phyloP scores from a whole-genome alignment of 2,329 filamentous ascomycete species.

The Thelonectria rubi region DNA sequence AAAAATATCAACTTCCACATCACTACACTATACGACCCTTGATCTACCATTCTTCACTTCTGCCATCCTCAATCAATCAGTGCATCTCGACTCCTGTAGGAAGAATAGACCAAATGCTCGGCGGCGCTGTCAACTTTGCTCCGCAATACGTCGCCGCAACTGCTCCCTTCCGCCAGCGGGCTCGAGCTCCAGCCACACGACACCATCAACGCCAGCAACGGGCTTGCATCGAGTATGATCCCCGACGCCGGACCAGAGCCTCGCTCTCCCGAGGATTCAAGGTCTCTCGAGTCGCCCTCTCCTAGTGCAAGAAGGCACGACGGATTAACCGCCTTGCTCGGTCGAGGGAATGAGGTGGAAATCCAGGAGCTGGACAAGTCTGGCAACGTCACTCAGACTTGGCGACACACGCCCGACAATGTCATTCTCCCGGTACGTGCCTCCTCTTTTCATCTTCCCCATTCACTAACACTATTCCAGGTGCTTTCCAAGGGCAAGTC shows the following conservation, averaged over 20 bases:
- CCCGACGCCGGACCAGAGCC: neutral
- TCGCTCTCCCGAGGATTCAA: neutral
- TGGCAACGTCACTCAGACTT: slow-evolving; percentile 47
- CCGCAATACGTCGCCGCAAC: slow-evolving; percentile 10
- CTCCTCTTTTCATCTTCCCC: neutral
- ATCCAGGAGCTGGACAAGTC: slow-evolving; percentile 51
- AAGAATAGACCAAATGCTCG: slow-evolving; percentile 5
- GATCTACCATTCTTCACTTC: neutral
- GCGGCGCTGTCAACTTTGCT: slow-evolving; percentile 2
- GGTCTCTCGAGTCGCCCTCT: neutral
- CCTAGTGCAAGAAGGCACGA: slow-evolving; percentile 21
- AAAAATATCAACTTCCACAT: neutral
- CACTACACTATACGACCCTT: neutral
- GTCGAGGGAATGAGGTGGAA: slow-evolving; percentile 41
- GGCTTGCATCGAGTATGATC: neutral
- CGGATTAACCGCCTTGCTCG: slow-evolving; percentile 39
- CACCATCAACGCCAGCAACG: neutral
- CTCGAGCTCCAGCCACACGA: neutral
- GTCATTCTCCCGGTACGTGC: slow-evolving; percentile 41
- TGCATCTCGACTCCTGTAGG: neutral
- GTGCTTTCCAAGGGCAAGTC: slow-evolving; percentile 34
- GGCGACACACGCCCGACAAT: slow-evolving; percentile 45
- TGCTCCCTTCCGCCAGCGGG: slow-evolving; percentile 3
- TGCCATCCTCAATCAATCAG: neutral
- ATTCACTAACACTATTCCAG: slow-evolving; percentile 30